Percentiles rank a stretch among this genome's conserved stretches.
These are phyloP conservation scores for Chlorella ohadii DNA, from an alignment of 139 green algal genomes.

Conservation along the genomic window DNA sequence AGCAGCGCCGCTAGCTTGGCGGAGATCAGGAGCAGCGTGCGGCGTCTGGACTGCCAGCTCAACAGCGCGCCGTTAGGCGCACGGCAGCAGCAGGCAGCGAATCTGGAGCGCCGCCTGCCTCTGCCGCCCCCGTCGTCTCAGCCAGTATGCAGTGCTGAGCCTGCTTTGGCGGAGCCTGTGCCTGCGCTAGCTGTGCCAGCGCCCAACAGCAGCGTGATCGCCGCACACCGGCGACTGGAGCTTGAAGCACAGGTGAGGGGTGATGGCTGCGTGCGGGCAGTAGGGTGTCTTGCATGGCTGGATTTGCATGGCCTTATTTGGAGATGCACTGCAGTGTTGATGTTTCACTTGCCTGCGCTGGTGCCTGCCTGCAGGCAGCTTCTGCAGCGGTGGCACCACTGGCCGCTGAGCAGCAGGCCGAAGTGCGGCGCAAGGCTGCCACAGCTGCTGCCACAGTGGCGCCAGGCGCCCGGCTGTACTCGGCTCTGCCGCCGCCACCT, in stretches of 20 bases:
- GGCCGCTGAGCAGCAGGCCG: background rate
- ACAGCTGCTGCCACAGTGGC: background rate
- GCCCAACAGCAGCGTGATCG: constrained; percentile 5
- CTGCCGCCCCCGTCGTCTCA: too few relatives aligned
- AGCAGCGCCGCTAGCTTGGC: background rate
- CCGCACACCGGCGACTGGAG: background rate
- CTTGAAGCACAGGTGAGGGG: background rate
- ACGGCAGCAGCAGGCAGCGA: background rate
- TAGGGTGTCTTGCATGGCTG: background rate
- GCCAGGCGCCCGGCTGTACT: background rate
- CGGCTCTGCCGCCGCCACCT: background rate
- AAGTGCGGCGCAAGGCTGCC: constrained; percentile 1
- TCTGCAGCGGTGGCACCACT: background rate
- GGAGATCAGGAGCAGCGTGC: background rate
- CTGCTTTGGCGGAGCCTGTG: background rate
- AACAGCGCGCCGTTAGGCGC: background rate
- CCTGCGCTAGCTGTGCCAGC: background rate
- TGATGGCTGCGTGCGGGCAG: background rate
- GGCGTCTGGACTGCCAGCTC: background rate
- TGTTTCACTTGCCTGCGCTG: too few relatives aligned
- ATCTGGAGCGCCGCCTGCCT: too few relatives aligned
- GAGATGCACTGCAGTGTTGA: background rate
- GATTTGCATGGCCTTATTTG: too few relatives aligned
- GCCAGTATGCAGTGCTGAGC: background rate
- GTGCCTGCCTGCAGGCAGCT: background rate